A percentile compares a stretch with the other conserved stretches of the same genome.
Conservation (phyloP, 495 filamentous ascomycete genomes). For the Evansstolkia leycettana region DNA sequence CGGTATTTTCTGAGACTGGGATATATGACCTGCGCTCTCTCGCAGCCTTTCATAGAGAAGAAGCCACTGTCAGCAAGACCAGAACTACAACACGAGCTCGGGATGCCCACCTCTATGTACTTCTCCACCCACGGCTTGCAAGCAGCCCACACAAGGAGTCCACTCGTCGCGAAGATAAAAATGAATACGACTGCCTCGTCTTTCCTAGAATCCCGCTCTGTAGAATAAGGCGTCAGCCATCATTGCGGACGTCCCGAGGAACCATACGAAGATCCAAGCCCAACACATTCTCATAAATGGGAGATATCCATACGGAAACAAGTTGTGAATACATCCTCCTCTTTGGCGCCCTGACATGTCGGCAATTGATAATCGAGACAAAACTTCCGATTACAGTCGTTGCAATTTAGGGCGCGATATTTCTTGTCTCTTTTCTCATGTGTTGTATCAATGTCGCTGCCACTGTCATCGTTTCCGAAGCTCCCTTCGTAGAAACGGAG, state of each 20-base stretch:
- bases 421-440: constrained; percentile 16
- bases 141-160: constrained; percentile 68
- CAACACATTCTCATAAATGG: too few relatives aligned
- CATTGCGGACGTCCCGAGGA: too few relatives aligned
- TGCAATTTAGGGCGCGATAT: constrained; percentile 46
- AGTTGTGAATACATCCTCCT: constrained; percentile 76
- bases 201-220: constrained; percentile 77
- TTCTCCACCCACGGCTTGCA: constrained; percentile 51
- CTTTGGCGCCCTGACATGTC: constrained; percentile 73
- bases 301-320: constrained; percentile 63
- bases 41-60: constrained; percentile 17
- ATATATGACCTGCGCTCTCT: constrained; percentile 33
- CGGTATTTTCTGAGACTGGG: constrained; percentile 21
- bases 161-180: constrained; percentile 80
- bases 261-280: too few relatives aligned
- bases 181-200: constrained; percentile 85
- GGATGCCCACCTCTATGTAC: constrained; percentile 34
- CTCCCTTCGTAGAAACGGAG: constrained; percentile 14
- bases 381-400: constrained; percentile 83
- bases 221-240: constrained; percentile 5
- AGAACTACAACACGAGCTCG: neutral
- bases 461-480: constrained; percentile 6
- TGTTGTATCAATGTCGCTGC: constrained; percentile 2
- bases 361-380: constrained; percentile 76
- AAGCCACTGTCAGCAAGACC: constrained; percentile 4